phyloP scores from a whole-genome alignment of 2,329 filamentous ascomycete species.

The Bimuria novae-zelandiae region DNA sequence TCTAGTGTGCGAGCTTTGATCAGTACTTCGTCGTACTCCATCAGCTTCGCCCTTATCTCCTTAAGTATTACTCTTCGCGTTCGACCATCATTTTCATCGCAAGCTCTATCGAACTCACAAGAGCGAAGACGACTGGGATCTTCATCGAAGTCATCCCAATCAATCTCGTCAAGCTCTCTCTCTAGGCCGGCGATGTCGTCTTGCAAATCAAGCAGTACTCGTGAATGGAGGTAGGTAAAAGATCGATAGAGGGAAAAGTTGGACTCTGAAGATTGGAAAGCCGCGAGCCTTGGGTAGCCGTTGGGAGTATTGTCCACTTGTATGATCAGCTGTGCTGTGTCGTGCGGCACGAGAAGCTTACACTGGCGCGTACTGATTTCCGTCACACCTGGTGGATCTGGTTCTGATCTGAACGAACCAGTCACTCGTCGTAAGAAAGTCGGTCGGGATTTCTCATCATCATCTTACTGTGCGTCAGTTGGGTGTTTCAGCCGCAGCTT shows the following conservation, averaged over 20 bases:
- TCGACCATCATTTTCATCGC: conserved; percentile 18
- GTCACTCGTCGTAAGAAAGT: conserved; percentile 34
- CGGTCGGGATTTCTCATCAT: conserved; percentile 29
- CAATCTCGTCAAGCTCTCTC: conserved; percentile 42
- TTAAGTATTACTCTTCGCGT: conserved; percentile 33
- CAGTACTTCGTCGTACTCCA: conserved; percentile 48
- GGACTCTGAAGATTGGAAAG: conserved; percentile 46
- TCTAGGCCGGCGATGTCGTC: conserved; percentile 46
- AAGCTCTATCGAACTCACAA: conserved; percentile 32
- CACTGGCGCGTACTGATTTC: conserved; percentile 40
- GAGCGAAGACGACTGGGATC: conserved; percentile 29
- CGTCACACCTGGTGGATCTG: conserved; percentile 36
- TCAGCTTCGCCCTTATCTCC: conserved; percentile 39
- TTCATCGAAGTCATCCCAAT: conserved; percentile 35
- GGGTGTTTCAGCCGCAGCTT: neutral
- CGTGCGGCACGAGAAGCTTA: conserved; percentile 20
- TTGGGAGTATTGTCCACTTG: conserved; percentile 45
- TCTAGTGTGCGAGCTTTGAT: conserved; percentile 45
- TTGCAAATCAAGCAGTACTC: conserved; percentile 46
- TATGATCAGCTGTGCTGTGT: conserved; percentile 10
- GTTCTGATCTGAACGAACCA: conserved; percentile 33
- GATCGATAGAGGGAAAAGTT: conserved; percentile 49
- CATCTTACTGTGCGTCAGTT: conserved; percentile 24
- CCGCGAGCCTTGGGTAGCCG: conserved; percentile 46
- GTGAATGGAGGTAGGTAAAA: conserved; percentile 47